Base-by-base conservation (phyloP, 805 yeast species). In the Ogataea chonburiensis region DNA sequence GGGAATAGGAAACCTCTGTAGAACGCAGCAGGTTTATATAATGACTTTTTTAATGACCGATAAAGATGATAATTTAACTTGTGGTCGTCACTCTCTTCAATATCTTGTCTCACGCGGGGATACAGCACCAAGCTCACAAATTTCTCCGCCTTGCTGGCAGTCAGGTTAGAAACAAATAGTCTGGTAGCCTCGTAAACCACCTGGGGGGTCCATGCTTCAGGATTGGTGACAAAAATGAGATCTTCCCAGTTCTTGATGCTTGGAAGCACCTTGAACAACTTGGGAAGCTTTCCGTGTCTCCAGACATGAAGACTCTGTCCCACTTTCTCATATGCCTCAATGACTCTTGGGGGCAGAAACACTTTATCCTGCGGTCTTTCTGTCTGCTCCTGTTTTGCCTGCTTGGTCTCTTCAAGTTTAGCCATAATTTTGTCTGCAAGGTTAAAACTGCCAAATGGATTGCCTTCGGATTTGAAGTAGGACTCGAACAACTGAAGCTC, bases 11-110 rank as follows among this genome's bases (percentile, higher is more conserved):
- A 88, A 1, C 98, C 99, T 63, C 88, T 91, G 74, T 91, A 93
- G 56, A 91, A 93, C 8, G 98, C 98, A 37, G 93, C 88, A 19
- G 99, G 98, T 61, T 93, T 93, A 70, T 93, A 93, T 37, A 94
- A 71, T 0, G 97, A 77, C 66, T 93, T 93, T 63, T 89, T 91
- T 50, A 93, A 66, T 0, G 98, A 80, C 54, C 96, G 77, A 62
- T 93, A 93, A 26, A 93, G 70, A 58, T 93, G 99, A 58, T 93
- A 91, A 64, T 94, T 91, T 46, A 93, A 72, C 23, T 76, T 77
- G 53, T 84, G 91, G 42, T 77, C 81, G 49, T 81, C 89, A 40
- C 75, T 75, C 17, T 79, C 81, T 55, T 82, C 89, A 37, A 84
- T 81, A 33, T 79, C 75, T 25, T 66, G 66, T 66, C 89, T 75